Conservation (phyloP, 202 grass and related monocot genomes). For the Cymbopogon flexuosus region DNA sequence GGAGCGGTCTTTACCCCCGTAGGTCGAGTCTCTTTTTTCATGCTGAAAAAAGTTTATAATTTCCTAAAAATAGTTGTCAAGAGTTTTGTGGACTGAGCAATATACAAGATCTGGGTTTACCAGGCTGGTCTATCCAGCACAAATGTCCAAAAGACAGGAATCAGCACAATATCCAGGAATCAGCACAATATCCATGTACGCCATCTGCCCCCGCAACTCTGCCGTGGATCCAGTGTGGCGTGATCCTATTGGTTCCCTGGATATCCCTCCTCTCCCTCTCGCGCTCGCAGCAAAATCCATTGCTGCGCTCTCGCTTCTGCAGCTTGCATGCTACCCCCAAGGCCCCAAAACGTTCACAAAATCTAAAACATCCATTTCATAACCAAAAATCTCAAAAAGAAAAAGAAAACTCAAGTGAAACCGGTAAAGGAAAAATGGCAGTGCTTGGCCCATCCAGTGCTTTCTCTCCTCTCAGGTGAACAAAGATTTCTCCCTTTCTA, state of each 20-base stretch:
- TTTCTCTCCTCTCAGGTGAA: constrained; percentile 39
- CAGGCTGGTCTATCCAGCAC: not conserved
- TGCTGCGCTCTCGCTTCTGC: no score
- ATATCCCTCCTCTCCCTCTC: not conserved
- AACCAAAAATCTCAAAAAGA: not conserved
- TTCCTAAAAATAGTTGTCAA: not conserved
- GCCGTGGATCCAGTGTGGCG: no score
- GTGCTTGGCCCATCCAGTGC: constrained; percentile 50
- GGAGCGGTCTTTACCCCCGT: no score
- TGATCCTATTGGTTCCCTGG: no score
- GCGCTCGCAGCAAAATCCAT: not conserved
- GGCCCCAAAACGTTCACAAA: constrained; percentile 4
- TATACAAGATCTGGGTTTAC: not conserved
- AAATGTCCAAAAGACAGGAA: constrained; percentile 13
- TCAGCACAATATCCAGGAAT: not conserved
- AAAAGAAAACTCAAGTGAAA: not conserved
- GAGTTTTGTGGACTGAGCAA: not conserved
- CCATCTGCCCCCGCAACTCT: no score
- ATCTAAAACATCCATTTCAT: not conserved
- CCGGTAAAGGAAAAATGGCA: constrained; percentile 33
- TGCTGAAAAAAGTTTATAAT: not conserved
- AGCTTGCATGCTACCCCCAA: no score
- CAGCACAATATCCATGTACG: no score
- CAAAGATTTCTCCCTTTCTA: not conserved
- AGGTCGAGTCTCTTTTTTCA: not conserved